Evolutionary conservation across 116 monocot species (phyloP), one percentile per base, ranked within the genome.

Genomic region (Zostera marina): DNA sequence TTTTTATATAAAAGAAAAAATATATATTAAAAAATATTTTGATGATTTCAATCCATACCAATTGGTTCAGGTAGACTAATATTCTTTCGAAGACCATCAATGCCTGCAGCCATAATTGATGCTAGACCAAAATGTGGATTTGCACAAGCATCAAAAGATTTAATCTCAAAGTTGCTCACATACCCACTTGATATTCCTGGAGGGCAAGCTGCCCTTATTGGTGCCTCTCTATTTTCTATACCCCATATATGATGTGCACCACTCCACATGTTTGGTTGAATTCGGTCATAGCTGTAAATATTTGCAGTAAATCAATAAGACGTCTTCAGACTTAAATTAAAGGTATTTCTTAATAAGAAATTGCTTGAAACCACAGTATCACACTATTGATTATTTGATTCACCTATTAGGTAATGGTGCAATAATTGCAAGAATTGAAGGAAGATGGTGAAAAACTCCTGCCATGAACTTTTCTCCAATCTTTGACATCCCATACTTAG

Each of bases 241-340:
- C 98, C 98, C 98, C 98, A 98, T 59, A 90, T 90, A 3, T 74
- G 83, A 73, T 83, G 90, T 21, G 98, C 98, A 52, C 98, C 98
- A 76, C 86, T 98, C 98, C 98, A 98, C 4, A 74, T 90, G 64
- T 98, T 61, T 59, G 98, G 98, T 76, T 90, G 82, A 69, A 98
- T 65, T 7, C 98, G 80, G 58, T 90, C 85, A 69, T 98, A 98
- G 68, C 98, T 90, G 43, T 13, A 44, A 59, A 13, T n/a, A 10
- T 42, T 43, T 19, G 17, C 13, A 66, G 26, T 11, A 32, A 32
- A 32, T 32, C 32, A 32, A 5, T 32, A 32, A 32, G 2, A 32
- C 32, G 5, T n/a, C n/a, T 32, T 5, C 32, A 2, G 5, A 32
- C 5, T 32, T 32, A 2, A 53, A 53, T 22, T 23, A 8, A 24